Conservation (phyloP, 768 basidiomycete genomes). For the Melanogaster broomeanus region DNA sequence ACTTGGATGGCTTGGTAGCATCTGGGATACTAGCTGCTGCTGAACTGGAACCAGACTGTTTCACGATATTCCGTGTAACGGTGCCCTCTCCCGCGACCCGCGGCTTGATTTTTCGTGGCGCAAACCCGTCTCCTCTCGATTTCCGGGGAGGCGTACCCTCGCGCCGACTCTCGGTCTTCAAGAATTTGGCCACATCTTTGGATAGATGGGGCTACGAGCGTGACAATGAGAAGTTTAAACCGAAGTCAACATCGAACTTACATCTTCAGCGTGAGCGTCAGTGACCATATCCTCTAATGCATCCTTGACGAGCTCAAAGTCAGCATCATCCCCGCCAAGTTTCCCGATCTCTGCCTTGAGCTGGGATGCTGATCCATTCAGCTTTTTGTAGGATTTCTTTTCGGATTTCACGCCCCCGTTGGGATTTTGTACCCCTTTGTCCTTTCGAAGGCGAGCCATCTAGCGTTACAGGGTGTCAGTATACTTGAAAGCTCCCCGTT, state of each 20-base stretch:
- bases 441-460: constrained; percentile 19
- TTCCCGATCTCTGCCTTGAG: constrained; percentile 39
- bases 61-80: too few relatives aligned
- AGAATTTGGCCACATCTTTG: constrained; percentile 48
- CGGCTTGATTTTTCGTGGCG: too few relatives aligned
- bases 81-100: too few relatives aligned
- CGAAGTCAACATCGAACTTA: constrained; percentile 16
- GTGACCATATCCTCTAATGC: constrained; percentile 34
- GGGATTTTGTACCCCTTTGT: constrained; percentile 4
- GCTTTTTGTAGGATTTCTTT: not conserved
- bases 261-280: constrained; percentile 34
- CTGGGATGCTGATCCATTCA: not conserved
- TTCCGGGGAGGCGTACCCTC: too few relatives aligned
- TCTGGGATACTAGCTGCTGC: too few relatives aligned
- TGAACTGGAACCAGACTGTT: too few relatives aligned
- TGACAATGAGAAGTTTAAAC: not conserved
- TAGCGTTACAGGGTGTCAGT: not conserved
- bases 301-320: constrained; percentile 46
- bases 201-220: constrained; percentile 39
- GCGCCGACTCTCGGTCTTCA: constrained; percentile 41
- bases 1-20: too few relatives aligned
- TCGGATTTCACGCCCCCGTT: not conserved
- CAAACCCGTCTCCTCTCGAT: too few relatives aligned
- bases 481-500: too few relatives aligned
- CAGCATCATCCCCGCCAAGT: constrained; percentile 49